Base-by-base conservation (phyloP, 176 grass and related monocot genomes). In the Elaeis guineensis region DNA sequence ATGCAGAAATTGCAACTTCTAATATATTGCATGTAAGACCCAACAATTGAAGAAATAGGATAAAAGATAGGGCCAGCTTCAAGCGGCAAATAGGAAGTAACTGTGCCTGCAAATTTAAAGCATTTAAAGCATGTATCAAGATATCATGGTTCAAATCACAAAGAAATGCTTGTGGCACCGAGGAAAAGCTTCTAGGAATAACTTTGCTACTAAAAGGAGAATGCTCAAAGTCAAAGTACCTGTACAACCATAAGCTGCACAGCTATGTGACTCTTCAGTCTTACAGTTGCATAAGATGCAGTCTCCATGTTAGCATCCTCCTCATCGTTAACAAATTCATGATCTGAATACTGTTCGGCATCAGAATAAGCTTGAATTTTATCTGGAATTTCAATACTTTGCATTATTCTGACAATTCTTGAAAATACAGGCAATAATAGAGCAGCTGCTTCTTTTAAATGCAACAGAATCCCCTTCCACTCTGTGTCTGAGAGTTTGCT, bases 331-430 rank as follows among this genome's bases (percentile, higher is more conserved):
- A 80, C 80, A 71, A 73, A 77, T 48, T 86, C 93, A 26, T 77
- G 64, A 65, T 98, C 84, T 73, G 81, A 92, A 80, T 91, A 89
- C 57, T 79, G 82, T 58, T 92, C 93, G 70, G 59, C 78, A 59
- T 92, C 87, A 63, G 81, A 81, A 67, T 77, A 85, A 66, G 75
- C 79, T 54, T 89, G 84, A 23, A 49, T 84, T 80, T 69, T 91
- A 59, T 98, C 87, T 25, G 87, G 79, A 87, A 98, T 92, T 77
- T 97, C 78, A 28, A 91, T 72, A 79, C 83, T 70, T 69, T 89
- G 69, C 92, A 97, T 97, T 59, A 88, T 88, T 21, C 67, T 77
- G 68, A 82, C 65, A 72, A 97, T 91, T 74, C 75, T 97, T 39
- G 80, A 61, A 15, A 89, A 91, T 51, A 80, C 57, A 8, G 74